Percentiles rank a stretch among this genome's conserved stretches.
Conservation (phyloP, 441 rosid species). For the Populus hybrid region DNA sequence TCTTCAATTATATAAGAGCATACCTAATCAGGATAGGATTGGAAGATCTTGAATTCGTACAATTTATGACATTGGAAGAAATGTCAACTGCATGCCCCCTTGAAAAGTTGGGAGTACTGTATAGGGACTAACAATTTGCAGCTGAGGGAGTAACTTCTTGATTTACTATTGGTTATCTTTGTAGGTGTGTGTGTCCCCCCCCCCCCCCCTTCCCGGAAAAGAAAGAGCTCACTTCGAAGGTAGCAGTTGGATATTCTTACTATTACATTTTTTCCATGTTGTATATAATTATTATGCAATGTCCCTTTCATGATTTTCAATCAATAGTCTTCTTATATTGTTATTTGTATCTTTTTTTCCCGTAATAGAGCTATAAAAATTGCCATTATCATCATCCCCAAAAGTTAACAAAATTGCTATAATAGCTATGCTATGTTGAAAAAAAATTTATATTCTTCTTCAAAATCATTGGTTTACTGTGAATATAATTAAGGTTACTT, state of each 20-base stretch:
- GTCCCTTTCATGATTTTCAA: not conserved
- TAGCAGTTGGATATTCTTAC: slow-evolving; percentile 5
- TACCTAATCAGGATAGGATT: not conserved
- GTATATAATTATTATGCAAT: not conserved
- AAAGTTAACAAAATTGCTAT: not conserved
- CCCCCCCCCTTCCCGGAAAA: slow-evolving; percentile 21
- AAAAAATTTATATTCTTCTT: not conserved
- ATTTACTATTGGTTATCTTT: not conserved
- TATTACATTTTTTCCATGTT: not conserved
- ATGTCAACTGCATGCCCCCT: not conserved
- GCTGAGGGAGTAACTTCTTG: not conserved
- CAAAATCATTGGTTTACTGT: not conserved
- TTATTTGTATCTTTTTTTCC: not conserved
- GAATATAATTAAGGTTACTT: not conserved
- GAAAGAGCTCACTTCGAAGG: slow-evolving; percentile 76
- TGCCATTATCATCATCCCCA: not conserved
- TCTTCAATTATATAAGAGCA: not conserved
- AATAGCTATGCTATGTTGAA: not conserved
- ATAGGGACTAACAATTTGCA: not conserved
- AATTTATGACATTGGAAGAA: not conserved
- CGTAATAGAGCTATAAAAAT: not conserved
- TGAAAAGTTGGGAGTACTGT: not conserved
- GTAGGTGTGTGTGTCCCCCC: not conserved
- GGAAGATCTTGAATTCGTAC: not conserved
- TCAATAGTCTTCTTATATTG: not conserved